phyloP scores from a whole-genome alignment of 148 eudicot genomes.

The Rhododendron mucronatum region DNA sequence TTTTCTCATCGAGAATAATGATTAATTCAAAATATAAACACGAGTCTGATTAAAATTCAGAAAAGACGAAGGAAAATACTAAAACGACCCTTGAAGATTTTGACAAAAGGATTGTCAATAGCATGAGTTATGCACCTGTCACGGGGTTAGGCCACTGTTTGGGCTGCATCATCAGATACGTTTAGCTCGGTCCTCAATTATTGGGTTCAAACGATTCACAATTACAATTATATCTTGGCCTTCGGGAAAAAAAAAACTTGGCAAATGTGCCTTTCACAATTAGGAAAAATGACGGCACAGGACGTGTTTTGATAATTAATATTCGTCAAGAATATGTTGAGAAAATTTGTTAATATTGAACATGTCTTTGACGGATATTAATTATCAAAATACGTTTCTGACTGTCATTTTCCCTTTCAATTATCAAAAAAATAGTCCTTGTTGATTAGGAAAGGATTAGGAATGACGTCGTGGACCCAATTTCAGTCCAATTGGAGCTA shows the following conservation, averaged over 20 bases:
- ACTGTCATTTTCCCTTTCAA: background rate
- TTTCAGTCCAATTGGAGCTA: background rate
- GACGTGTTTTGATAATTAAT: too few relatives aligned
- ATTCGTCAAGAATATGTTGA: too few relatives aligned
- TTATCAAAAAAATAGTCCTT: background rate
- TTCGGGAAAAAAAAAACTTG: too few relatives aligned
- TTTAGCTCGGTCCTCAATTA: background rate
- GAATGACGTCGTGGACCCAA: background rate
- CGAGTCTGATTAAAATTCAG: too few relatives aligned
- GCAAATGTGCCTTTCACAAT: background rate
- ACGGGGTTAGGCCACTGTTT: slow-evolving; percentile 9
- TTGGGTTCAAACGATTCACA: background rate
- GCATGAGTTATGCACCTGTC: background rate
- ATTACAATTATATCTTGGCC: background rate
- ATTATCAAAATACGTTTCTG: too few relatives aligned
- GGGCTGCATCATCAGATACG: background rate
- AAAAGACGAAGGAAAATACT: too few relatives aligned
- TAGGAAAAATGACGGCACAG: too few relatives aligned
- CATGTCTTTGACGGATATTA: too few relatives aligned
- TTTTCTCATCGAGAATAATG: too few relatives aligned
- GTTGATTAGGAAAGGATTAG: background rate
- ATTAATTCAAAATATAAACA: too few relatives aligned
- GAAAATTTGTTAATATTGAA: too few relatives aligned
- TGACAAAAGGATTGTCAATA: background rate
- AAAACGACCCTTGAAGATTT: too few relatives aligned